Percentiles rank a stretch among this genome's conserved stretches.
Conservation (phyloP, 305 asterid genomes). For the Rubia occidens region DNA sequence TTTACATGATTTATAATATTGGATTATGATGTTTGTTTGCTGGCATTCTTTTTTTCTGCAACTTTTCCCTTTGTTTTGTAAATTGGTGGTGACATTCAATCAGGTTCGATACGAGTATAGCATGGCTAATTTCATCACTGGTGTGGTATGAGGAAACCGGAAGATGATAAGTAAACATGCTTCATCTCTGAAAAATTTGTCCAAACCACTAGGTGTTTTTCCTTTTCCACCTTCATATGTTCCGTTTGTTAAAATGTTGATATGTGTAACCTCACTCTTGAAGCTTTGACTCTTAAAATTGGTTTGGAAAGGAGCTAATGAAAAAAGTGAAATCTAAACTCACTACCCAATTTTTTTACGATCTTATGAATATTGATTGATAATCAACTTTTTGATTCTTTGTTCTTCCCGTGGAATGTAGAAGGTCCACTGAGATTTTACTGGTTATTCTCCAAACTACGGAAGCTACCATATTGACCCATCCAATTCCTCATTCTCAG, state of each 20-base stretch:
- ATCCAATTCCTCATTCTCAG: conserved; percentile 91
- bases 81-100: conserved; percentile 17
- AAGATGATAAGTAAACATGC: conserved; percentile 70
- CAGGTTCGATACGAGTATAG: conserved; percentile 93
- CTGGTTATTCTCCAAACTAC: conserved; percentile 84
- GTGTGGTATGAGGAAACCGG: conserved; percentile 81
- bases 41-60: background rate
- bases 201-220: background rate
- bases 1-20: conserved; percentile 12
- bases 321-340: background rate
- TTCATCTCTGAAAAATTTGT: background rate
- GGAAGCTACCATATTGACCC: conserved; percentile 87
- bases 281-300: too few species aligned
- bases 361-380: background rate
- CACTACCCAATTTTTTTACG: background rate
- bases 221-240: too few species aligned
- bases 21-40: background rate
- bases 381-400: conserved; percentile 6
- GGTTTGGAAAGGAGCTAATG: too few species aligned
- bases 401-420: conserved; percentile 27
- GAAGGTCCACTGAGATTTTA: conserved; percentile 89
- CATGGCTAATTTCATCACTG: conserved; percentile 97
- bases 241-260: too few species aligned
- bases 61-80: conserved; percentile 6
- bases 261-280: too few species aligned